A percentile compares a stretch with the other conserved stretches of the same genome.
phyloP scores from a whole-genome alignment of 176 grass and related monocot genomes.

The Paspalum vaginatum region DNA sequence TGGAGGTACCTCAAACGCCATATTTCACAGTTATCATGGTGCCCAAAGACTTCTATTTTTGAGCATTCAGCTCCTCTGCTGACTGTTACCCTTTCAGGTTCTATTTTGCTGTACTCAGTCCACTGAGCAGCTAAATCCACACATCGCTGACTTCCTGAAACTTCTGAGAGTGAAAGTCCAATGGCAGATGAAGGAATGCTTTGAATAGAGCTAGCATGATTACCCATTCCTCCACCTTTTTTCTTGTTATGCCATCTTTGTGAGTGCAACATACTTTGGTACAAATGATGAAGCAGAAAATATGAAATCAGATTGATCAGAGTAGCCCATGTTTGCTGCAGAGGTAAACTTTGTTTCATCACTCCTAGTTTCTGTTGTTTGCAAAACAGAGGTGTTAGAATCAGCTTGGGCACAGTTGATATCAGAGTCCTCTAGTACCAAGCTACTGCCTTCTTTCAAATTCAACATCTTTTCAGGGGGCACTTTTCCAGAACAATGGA shows the following conservation, averaged over 20 bases:
- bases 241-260: constrained; percentile 50
- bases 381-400: constrained; percentile 4
- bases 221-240: constrained; percentile 47
- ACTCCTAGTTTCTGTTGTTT: constrained; percentile 29
- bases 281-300: constrained; percentile 52
- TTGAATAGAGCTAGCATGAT: constrained; percentile 40
- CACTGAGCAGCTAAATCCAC: constrained; percentile 34
- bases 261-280: constrained; percentile 35
- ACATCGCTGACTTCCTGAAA: constrained; percentile 30
- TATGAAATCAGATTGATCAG: constrained; percentile 42
- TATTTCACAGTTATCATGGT: constrained; percentile 56
- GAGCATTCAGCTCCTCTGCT: neutral
- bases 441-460: constrained; percentile 35
- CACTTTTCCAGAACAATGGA: constrained; percentile 8
- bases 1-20: constrained; percentile 68
- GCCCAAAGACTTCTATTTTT: constrained; percentile 36
- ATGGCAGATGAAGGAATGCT: constrained; percentile 34
- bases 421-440: constrained; percentile 30
- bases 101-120: constrained; percentile 42
- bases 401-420: constrained; percentile 26
- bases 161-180: constrained; percentile 28
- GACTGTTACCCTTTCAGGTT: constrained; percentile 25
- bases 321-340: constrained; percentile 31
- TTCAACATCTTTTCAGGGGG: constrained; percentile 24
- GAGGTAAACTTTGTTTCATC: constrained; percentile 37